Base-by-base conservation (phyloP, 805 yeast genomes). In the Wickerhamiella brachini region DNA sequence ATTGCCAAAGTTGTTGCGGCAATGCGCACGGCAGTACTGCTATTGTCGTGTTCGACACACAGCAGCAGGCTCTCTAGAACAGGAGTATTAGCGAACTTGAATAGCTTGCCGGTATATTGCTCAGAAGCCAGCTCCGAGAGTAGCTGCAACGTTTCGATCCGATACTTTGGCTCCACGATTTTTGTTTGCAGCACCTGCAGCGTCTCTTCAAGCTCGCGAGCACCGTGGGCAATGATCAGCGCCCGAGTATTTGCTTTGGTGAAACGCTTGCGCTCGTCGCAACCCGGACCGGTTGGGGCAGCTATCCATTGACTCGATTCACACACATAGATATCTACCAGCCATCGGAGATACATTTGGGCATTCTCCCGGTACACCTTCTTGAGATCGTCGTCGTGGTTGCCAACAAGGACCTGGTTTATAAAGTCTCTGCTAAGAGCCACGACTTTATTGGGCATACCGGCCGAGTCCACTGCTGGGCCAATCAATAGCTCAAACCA, bases 381-480 rank as follows among this genome's bases (percentile, higher is more conserved):
- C 37, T 45, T 22, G 45, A 53, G 41, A 18, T 51, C 58, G n/a
- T 55, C 45, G 38, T 58, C 62, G 22, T 52, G 52, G 9, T 58
- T 58, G 22, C 59, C 57, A 9, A 57, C 52, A 51, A 66, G 53
- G 12, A 69, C 57, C 13, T 59, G 53, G 31, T 54, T 44, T 21
- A 70, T 44, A 41, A 70, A 65, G 9, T 61, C 57, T 13, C 65
- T 56, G n/a, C 70, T 51, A 7, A 62, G 59, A 21, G 55, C 53
- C 1, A 68, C 72, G 1, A 75, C 66, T 7, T 58, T 59, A n/a
- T 69, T 57, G 50, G 69, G 71, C 49, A 65, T 67, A 2, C 84
- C 81, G 0, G 82, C 80, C 37, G 83, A 76, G 57, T 80, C 81
- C 3, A 79, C 65, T 0, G 83, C 79, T 0, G 77, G 75, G 12